Evolutionary conservation across 108 stramenopile genomes (phyloP), one percentile per base, ranked within the genome.

Genomic region (Mediolabrus comicus): DNA sequence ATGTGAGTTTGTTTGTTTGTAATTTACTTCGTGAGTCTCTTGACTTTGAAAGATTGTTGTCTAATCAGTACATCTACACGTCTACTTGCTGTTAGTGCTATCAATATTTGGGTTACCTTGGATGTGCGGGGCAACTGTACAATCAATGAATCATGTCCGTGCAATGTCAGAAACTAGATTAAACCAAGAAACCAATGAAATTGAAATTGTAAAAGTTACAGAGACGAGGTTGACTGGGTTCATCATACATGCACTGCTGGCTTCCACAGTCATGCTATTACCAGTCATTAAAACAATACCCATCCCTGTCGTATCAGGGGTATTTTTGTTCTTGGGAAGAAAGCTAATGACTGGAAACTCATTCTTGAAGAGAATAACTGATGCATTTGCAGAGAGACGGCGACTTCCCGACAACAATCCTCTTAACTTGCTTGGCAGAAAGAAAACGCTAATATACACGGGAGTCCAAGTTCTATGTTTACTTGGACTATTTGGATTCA

Each of bases 101-200:
- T 94, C 89, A 8, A 34, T 98, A 7, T 52, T 93, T 46, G 97
- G 97, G 8, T 78, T 98, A n/a, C 97, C 97, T 24, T 98, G 97
- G 97, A 97, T 97, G 95, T 98, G 97, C 69, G 96, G 95, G 10
- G 96, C 97, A 25, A 98, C 97, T 12, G 96, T 98, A 12, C 97
- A 98, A 71, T 94, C 92, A 26, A 84, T 96, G 66, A 96, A 94
- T 76, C 95, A 96, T 67, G 92, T 98, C 6, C 72, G 89, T 22
- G 92, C 94, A 3, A 76, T 98, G 91, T 85, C 95, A 22, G 82
- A 90, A 33, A 84, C 82, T n/a, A 79, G 85, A 29, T 84, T 81
- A 68, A 88, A 92, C 59, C 65, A 87, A 60, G 86, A 91, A 71
- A 87, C 88, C 5, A 80, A 86, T 58, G 75, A 88, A 59, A 76